A percentile compares a stretch with the other conserved stretches of the same genome.
Conservation (phyloP, 139 green algal species). For the Chlamydomonas schloesseri region DNA sequence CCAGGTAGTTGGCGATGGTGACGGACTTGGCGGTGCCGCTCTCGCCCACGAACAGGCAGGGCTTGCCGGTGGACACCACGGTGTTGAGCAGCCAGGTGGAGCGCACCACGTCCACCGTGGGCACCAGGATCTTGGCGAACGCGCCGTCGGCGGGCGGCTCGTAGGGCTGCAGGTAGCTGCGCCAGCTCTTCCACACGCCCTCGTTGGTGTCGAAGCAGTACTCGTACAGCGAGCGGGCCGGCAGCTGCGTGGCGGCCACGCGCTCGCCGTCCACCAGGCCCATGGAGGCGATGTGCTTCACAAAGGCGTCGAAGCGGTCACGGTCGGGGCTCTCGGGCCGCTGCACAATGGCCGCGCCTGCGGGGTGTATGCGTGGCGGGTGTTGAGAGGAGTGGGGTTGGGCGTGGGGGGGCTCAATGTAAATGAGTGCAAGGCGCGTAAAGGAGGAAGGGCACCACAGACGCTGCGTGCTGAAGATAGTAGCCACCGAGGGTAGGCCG, state of each 20-base stretch:
- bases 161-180: constrained; percentile 73
- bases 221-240: constrained; percentile 83
- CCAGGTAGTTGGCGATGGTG: constrained; percentile 80
- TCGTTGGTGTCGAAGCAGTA: constrained; percentile 84
- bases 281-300: constrained; percentile 77
- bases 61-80: constrained; percentile 59
- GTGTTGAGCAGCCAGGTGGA: constrained; percentile 75
- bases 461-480: no score
- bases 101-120: constrained; percentile 83
- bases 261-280: constrained; percentile 72
- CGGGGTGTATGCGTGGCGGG: neutral
- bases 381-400: no score
- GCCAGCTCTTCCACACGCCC: constrained; percentile 80
- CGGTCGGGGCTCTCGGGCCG: constrained; percentile 68
- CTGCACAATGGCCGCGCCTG: constrained; percentile 54
- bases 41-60: constrained; percentile 85
- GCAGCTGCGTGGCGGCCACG: constrained; percentile 75
- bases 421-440: no score
- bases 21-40: constrained; percentile 85
- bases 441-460: no score
- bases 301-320: constrained; percentile 80
- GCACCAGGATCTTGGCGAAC: constrained; percentile 90
- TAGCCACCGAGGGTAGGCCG: no score
- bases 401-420: no score
- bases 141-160: constrained; percentile 67